Percentiles rank a stretch among this genome's conserved stretches.
These are phyloP conservation scores for Colletotrichum sp. DNA, from an alignment of 2,329 filamentous ascomycete species.

Conservation along the genomic window DNA sequence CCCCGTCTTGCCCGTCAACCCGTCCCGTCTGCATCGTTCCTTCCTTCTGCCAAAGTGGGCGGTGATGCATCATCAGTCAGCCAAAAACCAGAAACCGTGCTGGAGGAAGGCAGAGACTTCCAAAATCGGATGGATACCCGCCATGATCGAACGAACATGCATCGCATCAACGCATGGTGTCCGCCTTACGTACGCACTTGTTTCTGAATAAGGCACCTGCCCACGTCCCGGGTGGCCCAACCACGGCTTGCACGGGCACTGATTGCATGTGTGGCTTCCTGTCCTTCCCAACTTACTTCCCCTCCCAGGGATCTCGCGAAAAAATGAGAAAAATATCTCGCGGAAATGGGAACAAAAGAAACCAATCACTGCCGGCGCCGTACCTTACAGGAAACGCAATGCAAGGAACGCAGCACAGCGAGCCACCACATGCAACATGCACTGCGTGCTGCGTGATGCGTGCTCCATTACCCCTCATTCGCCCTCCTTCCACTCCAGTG, in stretches of 20 bases:
- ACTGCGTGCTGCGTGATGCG: not conserved
- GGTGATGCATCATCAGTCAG: slow-evolving; percentile 7
- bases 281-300: not conserved
- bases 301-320: not conserved
- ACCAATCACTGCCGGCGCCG: not conserved
- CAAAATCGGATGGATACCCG: not conserved
- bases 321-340: not conserved
- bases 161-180: not conserved
- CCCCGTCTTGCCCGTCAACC: not conserved
- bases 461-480: slow-evolving; percentile 1
- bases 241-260: not conserved
- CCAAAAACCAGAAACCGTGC: not conserved
- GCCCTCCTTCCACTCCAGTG: not conserved
- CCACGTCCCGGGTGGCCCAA: not conserved
- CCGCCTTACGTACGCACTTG: slow-evolving; percentile 14
- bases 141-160: slow-evolving; percentile 13
- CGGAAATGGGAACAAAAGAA: not conserved
- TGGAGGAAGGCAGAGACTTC: not conserved
- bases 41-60: not conserved
- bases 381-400: slow-evolving; percentile 18
- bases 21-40: not conserved
- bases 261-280: not conserved
- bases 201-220: slow-evolving; percentile 10
- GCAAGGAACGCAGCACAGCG: not conserved
- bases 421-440: not conserved